Conservation (phyloP, 1,284 basidiomycete species). For the Trichosporon inkin region DNA sequence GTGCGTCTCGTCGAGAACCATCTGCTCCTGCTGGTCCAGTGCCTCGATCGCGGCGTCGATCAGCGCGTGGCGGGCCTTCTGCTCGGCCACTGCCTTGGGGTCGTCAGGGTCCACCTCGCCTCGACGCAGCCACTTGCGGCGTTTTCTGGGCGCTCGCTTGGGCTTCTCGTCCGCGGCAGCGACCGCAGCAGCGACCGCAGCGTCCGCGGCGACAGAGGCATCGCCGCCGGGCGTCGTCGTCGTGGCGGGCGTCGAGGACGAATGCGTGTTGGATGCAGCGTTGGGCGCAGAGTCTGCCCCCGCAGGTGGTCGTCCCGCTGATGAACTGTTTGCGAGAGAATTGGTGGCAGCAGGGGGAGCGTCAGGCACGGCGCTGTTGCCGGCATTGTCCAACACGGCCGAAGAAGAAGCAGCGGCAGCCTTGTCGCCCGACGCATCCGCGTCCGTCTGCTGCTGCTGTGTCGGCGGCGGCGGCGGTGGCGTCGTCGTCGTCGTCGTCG, state of each 20-base stretch:
- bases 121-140: constrained; percentile 40
- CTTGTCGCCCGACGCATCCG: not conserved
- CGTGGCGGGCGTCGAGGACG: not conserved
- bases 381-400: constrained; percentile 7
- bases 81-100: constrained; percentile 39
- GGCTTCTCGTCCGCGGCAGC: constrained; percentile 13
- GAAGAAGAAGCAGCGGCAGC: too few species aligned
- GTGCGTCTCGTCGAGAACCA: constrained; percentile 28
- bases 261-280: not conserved
- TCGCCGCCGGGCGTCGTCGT: not conserved
- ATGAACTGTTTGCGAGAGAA: constrained; percentile 5
- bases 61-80: constrained; percentile 25
- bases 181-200: constrained; percentile 5
- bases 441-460: not conserved
- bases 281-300: not conserved
- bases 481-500: constrained; percentile 6
- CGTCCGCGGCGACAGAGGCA: not conserved
- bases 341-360: constrained; percentile 2
- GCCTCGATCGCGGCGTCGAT: constrained; percentile 31
- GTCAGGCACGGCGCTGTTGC: constrained; percentile 5
- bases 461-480: too few species aligned
- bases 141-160: constrained; percentile 33
- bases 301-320: too few species aligned
- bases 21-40: constrained; percentile 34
- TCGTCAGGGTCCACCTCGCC: constrained; percentile 50